Evolutionary conservation across 345 rosid species (phyloP), one percentile per base, ranked within the genome.

Genomic region (Eucalyptus viminalis): DNA sequence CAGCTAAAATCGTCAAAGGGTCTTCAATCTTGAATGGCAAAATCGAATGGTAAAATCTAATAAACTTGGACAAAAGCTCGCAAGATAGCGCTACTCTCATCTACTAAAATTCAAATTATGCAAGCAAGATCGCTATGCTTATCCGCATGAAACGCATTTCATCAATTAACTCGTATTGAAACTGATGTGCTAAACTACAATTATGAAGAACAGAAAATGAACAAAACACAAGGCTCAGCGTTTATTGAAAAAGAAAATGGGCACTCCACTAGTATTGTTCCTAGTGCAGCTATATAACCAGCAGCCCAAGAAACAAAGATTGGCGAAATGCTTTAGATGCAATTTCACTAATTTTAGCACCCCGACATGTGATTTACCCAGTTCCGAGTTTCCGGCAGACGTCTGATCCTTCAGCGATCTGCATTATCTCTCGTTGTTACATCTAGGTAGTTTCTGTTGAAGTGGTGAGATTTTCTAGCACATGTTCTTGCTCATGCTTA

Each of bases 341-440:
- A 3, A n/a, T 65, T 65, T n/a, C 40, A n/a, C 76, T 34, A n/a
- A 65, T 65, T n/a, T 65, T 65, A n/a, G 37, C 40, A 15, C 1
- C 40, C 76, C 76, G 11, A n/a, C 76, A n/a, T 14, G 37, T 29
- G 5, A n/a, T 65, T 0, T 65, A 14, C 76, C 37, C 40, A 2
- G 34, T 8, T 21, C 83, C 16, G 0, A 40, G 27, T 11, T 21
- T 40, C 5, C 1, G 3, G 43, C 27, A 6, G 43, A 11, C 9
- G 3, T 76, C 27, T 44, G 14, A 76, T 37, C 47, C 2, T 76
- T 76, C 81, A 11, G 83, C 27, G 0, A 37, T 21, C 83, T 65
- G 40, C 40, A n/a, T 65, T 8, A 0, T 65, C 76, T n/a, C 40
- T n/a, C 1, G 76, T n/a, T 14, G 76, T 65, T 65, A 65, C 3